Evolutionary conservation across 177 flowering plant species (phyloP), one percentile per base, ranked within the genome.

Genomic region (Vitis hybrid): DNA sequence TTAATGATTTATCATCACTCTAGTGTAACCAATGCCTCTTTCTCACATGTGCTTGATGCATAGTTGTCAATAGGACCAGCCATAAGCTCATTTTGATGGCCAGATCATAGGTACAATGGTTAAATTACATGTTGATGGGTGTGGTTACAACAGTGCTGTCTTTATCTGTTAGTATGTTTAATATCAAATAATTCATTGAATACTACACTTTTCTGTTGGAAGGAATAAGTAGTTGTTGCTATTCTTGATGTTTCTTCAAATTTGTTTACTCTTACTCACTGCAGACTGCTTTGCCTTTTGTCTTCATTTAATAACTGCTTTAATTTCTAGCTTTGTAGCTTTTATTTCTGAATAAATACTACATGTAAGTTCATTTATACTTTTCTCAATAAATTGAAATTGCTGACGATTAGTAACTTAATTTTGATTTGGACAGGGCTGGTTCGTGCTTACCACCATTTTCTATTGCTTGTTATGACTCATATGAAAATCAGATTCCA

Each of bases 381-480:
- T 55, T 16, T 14, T 66, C 29, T 26, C 0, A 26, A 3, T 26
- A 26, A 26, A 26, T 26, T 26, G 29, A 26, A 26, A 26, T 26
- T 26, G 29, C 29, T 3, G 39, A 65, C 16, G 15, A 3, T 31
- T 31, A 11, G 39, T 39, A 10, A 5, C 21, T 53, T 31, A 3
- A 15, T 19, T 58, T 65, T 56, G 53, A 26, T 65, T 39, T 78
- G 56, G 19, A 70, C 81, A 89, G 93, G 78, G 84, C 82, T 39
- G 93, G 92, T 58, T 76, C 82, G 9, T 67, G 39, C 67, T 67
- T 81, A 63, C 85, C 79, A 45, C 79, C 69, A 16, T 48, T 89
- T 48, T 63, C 70, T 18, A 16, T 91, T 65, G 83, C 74, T 19
- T 83, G 88, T 48, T 84, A 51, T 74, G 97, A 90, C 73, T 60